A percentile compares a stretch with the other conserved stretches of the same genome.
Evolutionary conservation across 2,329 filamentous ascomycete species (phyloP).

Genomic region (Penicillium sp.): DNA sequence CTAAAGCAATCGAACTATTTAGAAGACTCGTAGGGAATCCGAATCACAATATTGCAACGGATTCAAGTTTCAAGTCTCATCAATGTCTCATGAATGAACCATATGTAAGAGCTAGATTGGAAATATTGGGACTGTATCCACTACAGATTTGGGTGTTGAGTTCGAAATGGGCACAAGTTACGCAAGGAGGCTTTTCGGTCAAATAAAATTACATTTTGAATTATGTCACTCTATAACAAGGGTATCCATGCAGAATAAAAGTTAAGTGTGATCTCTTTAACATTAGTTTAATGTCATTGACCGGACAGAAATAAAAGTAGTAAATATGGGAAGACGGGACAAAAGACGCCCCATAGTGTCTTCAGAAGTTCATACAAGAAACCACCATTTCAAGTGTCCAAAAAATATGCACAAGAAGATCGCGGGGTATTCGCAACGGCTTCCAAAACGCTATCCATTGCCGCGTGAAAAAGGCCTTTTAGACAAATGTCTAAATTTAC

Average conservation of each 20-base stretch:
- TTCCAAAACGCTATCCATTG: conserved; percentile 25
- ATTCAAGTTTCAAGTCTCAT: too few relatives aligned
- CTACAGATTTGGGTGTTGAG: too few relatives aligned
- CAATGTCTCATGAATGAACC: too few relatives aligned
- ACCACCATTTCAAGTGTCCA: conserved; percentile 16
- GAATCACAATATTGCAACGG: too few relatives aligned
- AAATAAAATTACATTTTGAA: conserved; percentile 4
- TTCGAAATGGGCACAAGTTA: too few relatives aligned
- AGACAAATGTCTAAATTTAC: conserved; percentile 22
- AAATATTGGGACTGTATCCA: too few relatives aligned
- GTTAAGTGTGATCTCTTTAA: conserved; percentile 4
- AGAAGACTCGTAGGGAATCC: too few relatives aligned
- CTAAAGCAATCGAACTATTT: too few relatives aligned
- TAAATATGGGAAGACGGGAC: conserved; percentile 14
- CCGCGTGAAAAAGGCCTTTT: conserved; percentile 22
- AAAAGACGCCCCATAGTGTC: conserved; percentile 9
- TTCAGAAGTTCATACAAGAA: conserved; percentile 19
- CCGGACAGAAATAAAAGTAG: conserved; percentile 13
- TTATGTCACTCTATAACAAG: conserved; percentile 1
- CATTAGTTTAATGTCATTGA: conserved; percentile 20
- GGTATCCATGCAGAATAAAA: conserved; percentile 2
- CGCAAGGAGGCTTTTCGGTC: background rate
- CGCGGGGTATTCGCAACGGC: conserved; percentile 20
- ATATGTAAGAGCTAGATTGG: too few relatives aligned
- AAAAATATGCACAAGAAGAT: conserved; percentile 22